A percentile compares a stretch with the other conserved stretches of the same genome.
These are phyloP conservation scores for Penicillium nordicum DNA, from an alignment of 2,329 filamentous ascomycete genomes.

Conservation along the genomic window DNA sequence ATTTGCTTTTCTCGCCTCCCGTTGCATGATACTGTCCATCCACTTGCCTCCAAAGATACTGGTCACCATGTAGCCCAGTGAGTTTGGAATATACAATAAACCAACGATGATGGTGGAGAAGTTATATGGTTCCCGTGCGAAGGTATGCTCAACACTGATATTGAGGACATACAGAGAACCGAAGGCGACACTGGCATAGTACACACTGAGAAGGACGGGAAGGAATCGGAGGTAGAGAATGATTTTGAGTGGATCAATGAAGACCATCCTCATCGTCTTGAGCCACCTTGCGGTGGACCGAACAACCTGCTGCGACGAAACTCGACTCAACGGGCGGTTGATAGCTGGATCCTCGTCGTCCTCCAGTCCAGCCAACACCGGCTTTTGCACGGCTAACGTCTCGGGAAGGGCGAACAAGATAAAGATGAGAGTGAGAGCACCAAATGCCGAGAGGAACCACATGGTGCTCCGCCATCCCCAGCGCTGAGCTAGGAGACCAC, in stretches of 20 bases:
- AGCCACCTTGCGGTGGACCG: conserved; percentile 55
- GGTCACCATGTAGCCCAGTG: conserved; percentile 67
- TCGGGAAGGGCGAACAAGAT: conserved; percentile 47
- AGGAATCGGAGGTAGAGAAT: conserved; percentile 71
- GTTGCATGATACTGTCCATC: conserved; percentile 77
- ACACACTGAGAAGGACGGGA: conserved; percentile 69
- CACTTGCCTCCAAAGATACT: conserved; percentile 69
- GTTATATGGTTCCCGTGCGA: conserved; percentile 63
- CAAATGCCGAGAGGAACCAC: conserved; percentile 74
- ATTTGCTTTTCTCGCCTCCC: conserved; percentile 67
- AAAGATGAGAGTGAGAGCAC: conserved; percentile 46
- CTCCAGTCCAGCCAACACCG: conserved; percentile 30
- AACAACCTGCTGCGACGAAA: conserved; percentile 61
- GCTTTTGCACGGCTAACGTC: conserved; percentile 33
- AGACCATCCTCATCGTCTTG: conserved; percentile 54
- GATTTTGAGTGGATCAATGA: conserved; percentile 70
- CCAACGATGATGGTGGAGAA: conserved; percentile 68
- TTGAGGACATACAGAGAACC: conserved; percentile 73
- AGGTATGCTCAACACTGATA: conserved; percentile 70
- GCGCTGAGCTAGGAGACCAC: conserved; percentile 65
- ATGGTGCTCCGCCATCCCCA: conserved; percentile 74
- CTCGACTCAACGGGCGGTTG: conserved; percentile 45
- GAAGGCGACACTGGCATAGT: conserved; percentile 72
- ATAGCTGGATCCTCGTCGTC: conserved; percentile 21
- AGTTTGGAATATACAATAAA: conserved; percentile 72